phyloP scores from a whole-genome alignment of 2,329 filamentous ascomycete genomes.

The Aspergillus carbonarius region DNA sequence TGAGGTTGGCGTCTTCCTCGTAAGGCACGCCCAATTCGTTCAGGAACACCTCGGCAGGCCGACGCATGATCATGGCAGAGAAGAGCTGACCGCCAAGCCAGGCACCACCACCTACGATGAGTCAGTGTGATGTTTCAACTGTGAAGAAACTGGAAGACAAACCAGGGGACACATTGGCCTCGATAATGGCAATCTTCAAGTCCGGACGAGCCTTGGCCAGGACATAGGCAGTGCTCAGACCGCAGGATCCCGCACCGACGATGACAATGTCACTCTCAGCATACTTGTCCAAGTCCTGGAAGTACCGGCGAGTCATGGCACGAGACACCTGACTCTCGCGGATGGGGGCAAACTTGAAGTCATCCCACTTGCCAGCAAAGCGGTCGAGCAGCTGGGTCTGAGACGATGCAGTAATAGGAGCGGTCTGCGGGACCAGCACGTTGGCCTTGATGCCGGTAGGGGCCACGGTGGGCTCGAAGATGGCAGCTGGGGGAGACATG shows the following conservation, averaged over 20 bases:
- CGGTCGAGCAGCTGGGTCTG: slow-evolving; percentile 60
- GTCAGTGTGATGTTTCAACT: background rate
- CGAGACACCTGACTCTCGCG: slow-evolving; percentile 89
- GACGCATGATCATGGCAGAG: slow-evolving; percentile 92
- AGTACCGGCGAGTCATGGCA: slow-evolving; percentile 93
- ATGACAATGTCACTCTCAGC: slow-evolving; percentile 95
- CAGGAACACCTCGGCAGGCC: slow-evolving; percentile 84
- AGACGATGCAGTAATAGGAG: slow-evolving; percentile 37
- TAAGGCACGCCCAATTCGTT: slow-evolving; percentile 77
- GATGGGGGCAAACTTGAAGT: slow-evolving; percentile 80
- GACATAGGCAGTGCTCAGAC: slow-evolving; percentile 79
- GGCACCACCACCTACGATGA: slow-evolving; percentile 69
- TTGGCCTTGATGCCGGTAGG: slow-evolving; percentile 42
- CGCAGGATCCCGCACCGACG: slow-evolving; percentile 85
- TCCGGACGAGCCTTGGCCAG: slow-evolving; percentile 81
- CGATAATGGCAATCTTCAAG: slow-evolving; percentile 86
- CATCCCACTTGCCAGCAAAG: slow-evolving; percentile 75
- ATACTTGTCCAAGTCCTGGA: slow-evolving; percentile 81
- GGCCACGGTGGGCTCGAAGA: slow-evolving; percentile 52
- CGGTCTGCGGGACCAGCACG: slow-evolving; percentile 46
- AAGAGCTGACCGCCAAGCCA: slow-evolving; percentile 95
- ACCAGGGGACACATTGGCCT: slow-evolving; percentile 78
- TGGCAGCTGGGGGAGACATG: slow-evolving; percentile 79
- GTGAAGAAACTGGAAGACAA: slow-evolving; percentile 11
- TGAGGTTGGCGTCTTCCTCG: slow-evolving; percentile 84